phyloP scores from a whole-genome alignment of 164 flowering plant genomes.

The Santalum album region DNA sequence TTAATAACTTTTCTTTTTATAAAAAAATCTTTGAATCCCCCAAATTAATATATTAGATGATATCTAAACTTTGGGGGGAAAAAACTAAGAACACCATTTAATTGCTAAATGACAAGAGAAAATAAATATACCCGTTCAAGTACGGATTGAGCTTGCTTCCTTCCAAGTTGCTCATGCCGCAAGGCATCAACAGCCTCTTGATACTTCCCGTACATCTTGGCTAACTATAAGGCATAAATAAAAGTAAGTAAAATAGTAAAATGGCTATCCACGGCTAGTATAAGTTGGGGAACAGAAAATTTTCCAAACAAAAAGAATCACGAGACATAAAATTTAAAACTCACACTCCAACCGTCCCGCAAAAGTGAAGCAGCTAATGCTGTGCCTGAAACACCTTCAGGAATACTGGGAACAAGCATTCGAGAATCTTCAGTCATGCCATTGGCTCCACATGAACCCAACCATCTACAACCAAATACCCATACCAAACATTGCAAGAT shows the following conservation, averaged over 20 bases:
- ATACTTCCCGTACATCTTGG: slow-evolving; percentile 87
- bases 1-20: too few species aligned
- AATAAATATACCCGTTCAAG: slow-evolving; percentile 51
- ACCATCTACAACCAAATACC: slow-evolving; percentile 25
- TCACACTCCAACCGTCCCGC: slow-evolving; percentile 98
- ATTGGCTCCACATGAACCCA: slow-evolving; percentile 18
- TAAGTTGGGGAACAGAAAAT: not conserved
- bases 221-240: slow-evolving; percentile 34
- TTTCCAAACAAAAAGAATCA: not conserved
- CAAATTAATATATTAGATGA: too few species aligned
- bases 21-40: too few species aligned
- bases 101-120: not conserved
- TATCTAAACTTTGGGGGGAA: too few species aligned
- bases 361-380: slow-evolving; percentile 95
- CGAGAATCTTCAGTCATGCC: slow-evolving; percentile 27
- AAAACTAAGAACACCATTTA: too few species aligned
- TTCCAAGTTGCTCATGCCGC: slow-evolving; percentile 79
- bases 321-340: slow-evolving; percentile 15
- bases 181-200: slow-evolving; percentile 96
- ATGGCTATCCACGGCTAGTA: slow-evolving; percentile 3
- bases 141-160: slow-evolving; percentile 70
- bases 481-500: not conserved
- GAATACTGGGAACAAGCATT: slow-evolving; percentile 52
- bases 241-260: not conserved
- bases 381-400: slow-evolving; percentile 85